Evolutionary conservation across 2,329 filamentous ascomycete species (phyloP).

Genomic region (Fusarium metavorans): DNA sequence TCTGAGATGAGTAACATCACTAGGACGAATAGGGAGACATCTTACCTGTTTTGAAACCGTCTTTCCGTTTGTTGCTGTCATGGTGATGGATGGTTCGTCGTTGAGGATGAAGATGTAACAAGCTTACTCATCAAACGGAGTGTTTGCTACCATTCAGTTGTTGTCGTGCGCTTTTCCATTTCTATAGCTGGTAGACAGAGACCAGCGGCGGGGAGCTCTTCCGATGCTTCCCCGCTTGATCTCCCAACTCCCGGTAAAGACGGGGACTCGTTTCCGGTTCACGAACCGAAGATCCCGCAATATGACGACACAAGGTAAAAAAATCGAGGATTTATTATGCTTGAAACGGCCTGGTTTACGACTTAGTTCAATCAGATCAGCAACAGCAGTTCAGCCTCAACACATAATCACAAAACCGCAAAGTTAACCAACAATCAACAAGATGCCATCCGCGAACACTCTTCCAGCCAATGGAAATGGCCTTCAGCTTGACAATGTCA

Average conservation of each 20-base stretch:
- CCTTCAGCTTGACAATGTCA: not conserved
- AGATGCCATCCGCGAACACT: not conserved
- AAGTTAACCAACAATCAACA: not conserved
- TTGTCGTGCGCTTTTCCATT: not conserved
- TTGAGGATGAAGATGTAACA: not conserved
- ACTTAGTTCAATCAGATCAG: not conserved
- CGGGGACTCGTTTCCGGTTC: not conserved
- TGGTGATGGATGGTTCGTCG: not conserved
- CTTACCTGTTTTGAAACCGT: not conserved
- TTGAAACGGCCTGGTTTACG: not conserved
- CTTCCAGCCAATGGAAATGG: not conserved
- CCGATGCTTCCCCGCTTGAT: not conserved
- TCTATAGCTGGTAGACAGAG: not conserved
- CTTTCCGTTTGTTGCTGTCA: not conserved
- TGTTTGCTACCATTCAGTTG: not conserved
- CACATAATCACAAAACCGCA: not conserved
- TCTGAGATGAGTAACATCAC: not conserved
- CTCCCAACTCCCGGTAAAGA: not conserved
- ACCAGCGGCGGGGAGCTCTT: not conserved
- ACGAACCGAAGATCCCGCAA: not conserved
- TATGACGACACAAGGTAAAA: not conserved
- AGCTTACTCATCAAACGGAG: not conserved
- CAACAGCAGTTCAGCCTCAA: not conserved
- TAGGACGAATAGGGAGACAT: not conserved
- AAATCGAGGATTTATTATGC: not conserved